Percentiles rank a stretch among this genome's conserved stretches.
Evolutionary conservation across 75 land plant species (phyloP).

Genomic region (Azolla pinnata): DNA sequence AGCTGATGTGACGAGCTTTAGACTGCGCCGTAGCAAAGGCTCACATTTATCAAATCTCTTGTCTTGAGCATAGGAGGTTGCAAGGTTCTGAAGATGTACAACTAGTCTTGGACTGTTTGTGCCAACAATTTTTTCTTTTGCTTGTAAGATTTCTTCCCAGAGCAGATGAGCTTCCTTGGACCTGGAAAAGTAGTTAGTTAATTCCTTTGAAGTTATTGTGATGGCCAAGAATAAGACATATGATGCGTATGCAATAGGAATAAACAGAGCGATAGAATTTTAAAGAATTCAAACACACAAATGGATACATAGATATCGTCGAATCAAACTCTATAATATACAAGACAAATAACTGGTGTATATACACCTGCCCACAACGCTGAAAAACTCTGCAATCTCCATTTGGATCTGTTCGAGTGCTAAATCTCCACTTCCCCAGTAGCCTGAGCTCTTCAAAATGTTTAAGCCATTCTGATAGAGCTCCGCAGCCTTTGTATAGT

Average conservation of each 20-base stretch:
- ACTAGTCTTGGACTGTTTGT: constrained; percentile 51
- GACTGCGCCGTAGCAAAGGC: constrained; percentile 42
- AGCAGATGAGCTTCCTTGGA: constrained; percentile 57
- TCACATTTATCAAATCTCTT: constrained; percentile 63
- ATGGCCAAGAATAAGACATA: no score
- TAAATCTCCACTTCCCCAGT: constrained; percentile 42
- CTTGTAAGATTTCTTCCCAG: constrained; percentile 56
- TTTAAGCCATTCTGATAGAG: constrained; percentile 53
- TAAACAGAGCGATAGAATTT: no score
- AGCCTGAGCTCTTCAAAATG: constrained; percentile 38
- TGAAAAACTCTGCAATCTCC: constrained; percentile 74
- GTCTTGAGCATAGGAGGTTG: constrained; percentile 60
- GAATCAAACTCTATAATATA: no score
- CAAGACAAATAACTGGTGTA: constrained; percentile 3
- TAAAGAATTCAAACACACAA: no score
- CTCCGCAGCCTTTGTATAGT: constrained; percentile 50
- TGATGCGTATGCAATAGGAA: no score
- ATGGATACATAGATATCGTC: no score
- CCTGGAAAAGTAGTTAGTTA: no score
- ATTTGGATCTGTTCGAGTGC: constrained; percentile 56
- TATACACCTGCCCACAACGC: constrained; percentile 57
- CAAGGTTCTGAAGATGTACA: constrained; percentile 62
- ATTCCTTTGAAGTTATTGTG: no score
- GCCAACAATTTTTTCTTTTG: constrained; percentile 49
- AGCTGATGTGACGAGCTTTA: constrained; percentile 42